Conservation (phyloP, 441 rosid species). For the Capsella rubella region DNA sequence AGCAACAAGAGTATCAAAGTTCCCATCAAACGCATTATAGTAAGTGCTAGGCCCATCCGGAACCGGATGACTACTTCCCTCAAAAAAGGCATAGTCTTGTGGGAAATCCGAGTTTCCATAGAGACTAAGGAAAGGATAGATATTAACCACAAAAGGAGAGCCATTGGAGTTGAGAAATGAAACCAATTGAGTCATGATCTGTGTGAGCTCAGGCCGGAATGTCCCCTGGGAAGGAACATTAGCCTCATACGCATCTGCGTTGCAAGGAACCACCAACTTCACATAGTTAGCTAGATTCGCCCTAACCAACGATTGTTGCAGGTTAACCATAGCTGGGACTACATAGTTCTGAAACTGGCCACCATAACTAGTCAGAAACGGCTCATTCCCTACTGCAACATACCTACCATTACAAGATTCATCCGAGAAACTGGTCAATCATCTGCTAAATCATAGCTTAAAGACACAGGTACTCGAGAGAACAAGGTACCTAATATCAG, state of each 20-base stretch:
- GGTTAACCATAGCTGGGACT: constrained; percentile 77
- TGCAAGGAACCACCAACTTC: constrained; percentile 91
- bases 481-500: constrained; percentile 67
- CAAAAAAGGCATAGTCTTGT: constrained; percentile 91
- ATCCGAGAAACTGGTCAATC: background rate
- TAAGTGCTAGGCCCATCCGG: constrained; percentile 82
- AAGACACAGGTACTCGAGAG: background rate
- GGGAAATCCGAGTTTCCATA: constrained; percentile 92
- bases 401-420: constrained; percentile 53
- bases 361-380: constrained; percentile 73
- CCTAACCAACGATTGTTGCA: constrained; percentile 81
- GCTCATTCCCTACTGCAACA: constrained; percentile 93
- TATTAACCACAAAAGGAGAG: constrained; percentile 89
- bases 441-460: background rate
- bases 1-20: constrained; percentile 87
- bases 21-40: constrained; percentile 91
- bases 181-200: constrained; percentile 81
- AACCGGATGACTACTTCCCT: constrained; percentile 84
- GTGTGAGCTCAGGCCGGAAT: constrained; percentile 82
- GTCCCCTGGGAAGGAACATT: constrained; percentile 87
- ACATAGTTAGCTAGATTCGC: constrained; percentile 84
- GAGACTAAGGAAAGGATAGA: constrained; percentile 94
- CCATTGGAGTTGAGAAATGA: constrained; percentile 87
- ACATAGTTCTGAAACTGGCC: constrained; percentile 80
- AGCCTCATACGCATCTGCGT: constrained; percentile 92